phyloP scores from a whole-genome alignment of 108 stramenopile species.

The Schizochytrium sp. region DNA sequence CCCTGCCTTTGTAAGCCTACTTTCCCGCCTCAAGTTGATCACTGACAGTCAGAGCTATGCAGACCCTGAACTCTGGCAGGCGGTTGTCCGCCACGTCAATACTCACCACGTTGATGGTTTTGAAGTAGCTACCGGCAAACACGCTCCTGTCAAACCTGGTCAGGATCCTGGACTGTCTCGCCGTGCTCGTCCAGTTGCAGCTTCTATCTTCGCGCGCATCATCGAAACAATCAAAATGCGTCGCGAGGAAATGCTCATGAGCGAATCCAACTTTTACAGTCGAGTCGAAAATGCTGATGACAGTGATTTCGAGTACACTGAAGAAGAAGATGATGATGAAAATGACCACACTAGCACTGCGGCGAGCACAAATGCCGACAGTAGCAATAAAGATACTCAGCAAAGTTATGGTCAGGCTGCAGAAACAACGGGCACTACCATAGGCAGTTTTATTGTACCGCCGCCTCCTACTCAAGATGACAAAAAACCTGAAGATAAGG shows the following conservation, averaged over 20 bases:
- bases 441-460: too few species aligned
- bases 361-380: too few species aligned
- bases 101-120: constrained; percentile 43
- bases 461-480: too few species aligned
- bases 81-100: constrained; percentile 3
- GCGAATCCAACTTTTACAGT: not conserved
- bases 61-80: constrained; percentile 14
- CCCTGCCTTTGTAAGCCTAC: not conserved
- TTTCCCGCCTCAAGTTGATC: not conserved
- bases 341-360: too few species aligned
- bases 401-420: too few species aligned
- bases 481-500: too few species aligned
- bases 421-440: too few species aligned
- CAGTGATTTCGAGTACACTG: too few species aligned
- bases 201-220: not conserved
- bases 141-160: not conserved
- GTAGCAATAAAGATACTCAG: too few species aligned
- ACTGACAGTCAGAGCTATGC: not conserved
- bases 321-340: too few species aligned
- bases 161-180: not conserved
- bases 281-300: not conserved
- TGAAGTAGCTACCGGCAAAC: not conserved
- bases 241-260: not conserved
- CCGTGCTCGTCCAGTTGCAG: not conserved
- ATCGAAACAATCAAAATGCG: not conserved